Evolutionary conservation across 1,284 basidiomycete genomes (phyloP), one percentile per base, ranked within the genome.

Genomic region (Athelia sp.): DNA sequence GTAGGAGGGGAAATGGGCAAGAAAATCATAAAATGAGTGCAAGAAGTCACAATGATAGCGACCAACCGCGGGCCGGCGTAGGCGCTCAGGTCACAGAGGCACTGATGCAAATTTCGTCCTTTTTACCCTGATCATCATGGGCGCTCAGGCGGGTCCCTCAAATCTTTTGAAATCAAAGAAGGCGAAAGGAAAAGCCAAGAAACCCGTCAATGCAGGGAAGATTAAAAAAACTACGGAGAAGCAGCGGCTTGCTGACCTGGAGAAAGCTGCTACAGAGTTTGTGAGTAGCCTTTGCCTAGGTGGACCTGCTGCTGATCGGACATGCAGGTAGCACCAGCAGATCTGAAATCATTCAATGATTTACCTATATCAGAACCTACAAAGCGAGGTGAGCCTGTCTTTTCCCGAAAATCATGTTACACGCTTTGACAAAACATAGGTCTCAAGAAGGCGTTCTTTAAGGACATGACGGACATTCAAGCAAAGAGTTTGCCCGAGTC

Each of bases 391-490:
- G 48, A 35, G 72, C 58, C n/a, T 22, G 18, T 48, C 29, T 32
- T 3, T 26, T 22, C 19, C 42, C 15, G 43, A 13, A 21, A 42
- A 17, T 47, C 13, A 50, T 8, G 40, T 38, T 31, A 42, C 24
- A 11, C 43, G 22, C 19, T 36, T 26, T 17, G 21, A 44, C 2
- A 32, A 32, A 53, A 19, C 42, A 29, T 54, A 88, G 91, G 93
- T 15, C 73, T 97, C 38, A 91, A 90, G 69, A 88, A 90, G 54
- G 81, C 85, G 1, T 92, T 85, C 62, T 97, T 94, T 61, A 76
- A 86, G 29, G 78, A 87, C 19, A 90, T 94, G 77, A 97, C 94
- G 0, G 88, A 93, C 50, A 94, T 90, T 43, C 87, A 90, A 62
- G 66, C 75, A 3, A 72, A 78, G 29, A 78, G 84, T 23, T 70